phyloP scores from a whole-genome alignment of 1,284 basidiomycete genomes.

The Irpex sp. region DNA sequence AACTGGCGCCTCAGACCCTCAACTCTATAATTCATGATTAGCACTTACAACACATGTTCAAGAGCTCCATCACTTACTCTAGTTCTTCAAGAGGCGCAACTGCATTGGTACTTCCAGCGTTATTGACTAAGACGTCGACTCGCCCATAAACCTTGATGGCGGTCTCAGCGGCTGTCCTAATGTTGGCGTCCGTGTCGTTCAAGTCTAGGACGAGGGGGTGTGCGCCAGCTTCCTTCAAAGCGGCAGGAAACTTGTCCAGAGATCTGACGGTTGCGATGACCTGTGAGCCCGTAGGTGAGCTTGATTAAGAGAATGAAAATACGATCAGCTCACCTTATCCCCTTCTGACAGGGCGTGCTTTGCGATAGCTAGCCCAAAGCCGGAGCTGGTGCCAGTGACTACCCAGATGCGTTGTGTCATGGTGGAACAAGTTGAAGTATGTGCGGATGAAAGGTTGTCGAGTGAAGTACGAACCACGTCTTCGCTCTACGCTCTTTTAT shows the following conservation, averaged over 20 bases:
- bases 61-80: conserved; percentile 14
- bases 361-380: conserved; percentile 25
- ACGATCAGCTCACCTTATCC: conserved; percentile 18
- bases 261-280: conserved; percentile 25
- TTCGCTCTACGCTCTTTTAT: no score
- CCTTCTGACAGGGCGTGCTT: conserved; percentile 22
- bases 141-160: conserved; percentile 18
- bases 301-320: no score
- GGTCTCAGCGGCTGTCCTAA: conserved; percentile 16
- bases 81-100: conserved; percentile 27
- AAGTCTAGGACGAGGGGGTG: conserved; percentile 23
- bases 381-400: conserved; percentile 21
- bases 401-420: conserved; percentile 21
- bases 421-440: no score
- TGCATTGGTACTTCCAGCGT: conserved; percentile 21
- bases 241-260: conserved; percentile 17
- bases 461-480: no score
- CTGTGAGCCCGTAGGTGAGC: conserved; percentile 9
- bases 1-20: conserved; percentile 24
- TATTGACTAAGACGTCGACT: conserved; percentile 22
- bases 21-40: conserved; percentile 8
- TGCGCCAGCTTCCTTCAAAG: no score
- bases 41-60: no score
- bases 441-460: no score
- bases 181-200: conserved; percentile 19